Conservation (phyloP, 202 grass and related monocot species). For the Carex arenaria region DNA sequence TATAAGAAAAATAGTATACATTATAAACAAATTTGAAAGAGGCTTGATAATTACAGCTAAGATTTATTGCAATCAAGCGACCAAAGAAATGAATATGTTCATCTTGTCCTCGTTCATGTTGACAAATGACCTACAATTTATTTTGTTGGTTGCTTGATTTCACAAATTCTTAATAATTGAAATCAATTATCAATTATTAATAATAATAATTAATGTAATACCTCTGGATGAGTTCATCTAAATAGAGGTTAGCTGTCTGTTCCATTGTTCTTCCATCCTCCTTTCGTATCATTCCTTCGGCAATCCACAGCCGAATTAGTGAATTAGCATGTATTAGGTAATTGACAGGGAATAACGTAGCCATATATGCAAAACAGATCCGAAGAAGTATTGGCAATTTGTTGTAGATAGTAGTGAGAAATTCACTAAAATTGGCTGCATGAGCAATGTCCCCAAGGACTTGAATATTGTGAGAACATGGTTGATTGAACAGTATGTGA, state of each 20-base stretch:
- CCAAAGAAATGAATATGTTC: not conserved
- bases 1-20: no score
- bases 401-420: not conserved
- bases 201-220: not conserved
- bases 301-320: not conserved
- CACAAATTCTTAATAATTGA: not conserved
- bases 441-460: not conserved
- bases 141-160: not conserved
- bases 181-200: not conserved
- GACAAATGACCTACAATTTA: not conserved
- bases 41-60: no score
- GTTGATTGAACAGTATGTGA: not conserved
- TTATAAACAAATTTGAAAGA: not conserved
- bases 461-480: not conserved
- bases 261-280: not conserved
- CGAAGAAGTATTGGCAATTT: not conserved
- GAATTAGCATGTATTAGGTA: not conserved
- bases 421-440: not conserved
- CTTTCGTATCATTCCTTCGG: not conserved
- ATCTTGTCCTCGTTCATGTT: not conserved
- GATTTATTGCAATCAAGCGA: not conserved
- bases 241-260: not conserved
- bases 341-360: not conserved
- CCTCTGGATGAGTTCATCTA: not conserved
- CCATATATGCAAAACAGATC: not conserved